phyloP scores from a whole-genome alignment of 768 basidiomycete species.

The Leccinum disarticulatum region DNA sequence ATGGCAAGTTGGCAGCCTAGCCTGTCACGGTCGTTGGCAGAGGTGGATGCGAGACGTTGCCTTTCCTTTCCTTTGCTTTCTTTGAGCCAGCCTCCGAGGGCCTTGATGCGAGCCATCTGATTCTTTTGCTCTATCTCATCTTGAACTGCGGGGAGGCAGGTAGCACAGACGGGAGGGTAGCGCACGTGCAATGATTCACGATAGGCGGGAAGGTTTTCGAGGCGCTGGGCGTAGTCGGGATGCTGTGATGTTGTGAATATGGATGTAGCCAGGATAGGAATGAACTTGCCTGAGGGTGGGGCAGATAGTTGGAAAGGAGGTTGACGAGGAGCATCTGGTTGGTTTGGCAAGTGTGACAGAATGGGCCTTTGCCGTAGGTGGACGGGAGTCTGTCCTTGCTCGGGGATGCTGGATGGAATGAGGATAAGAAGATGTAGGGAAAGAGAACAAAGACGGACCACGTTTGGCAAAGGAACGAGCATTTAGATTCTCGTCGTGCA shows the following conservation, averaged over 20 bases:
- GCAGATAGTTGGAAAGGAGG: conserved; percentile 87
- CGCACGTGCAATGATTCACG: conserved; percentile 70
- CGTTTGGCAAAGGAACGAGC: conserved; percentile 65
- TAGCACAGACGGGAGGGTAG: conserved; percentile 83
- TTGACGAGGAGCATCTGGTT: conserved; percentile 89
- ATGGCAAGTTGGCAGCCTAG: conserved; percentile 50
- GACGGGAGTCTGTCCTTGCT: conserved; percentile 69
- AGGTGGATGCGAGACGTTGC: conserved; percentile 48
- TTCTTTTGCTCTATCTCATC: conserved; percentile 78
- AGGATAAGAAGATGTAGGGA: not conserved
- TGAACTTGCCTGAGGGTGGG: conserved; percentile 63
- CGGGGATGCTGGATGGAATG: conserved; percentile 51
- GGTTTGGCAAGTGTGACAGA: conserved; percentile 89
- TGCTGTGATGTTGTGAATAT: conserved; percentile 44
- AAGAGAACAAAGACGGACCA: conserved; percentile 43
- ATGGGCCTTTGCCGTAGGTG: conserved; percentile 54
- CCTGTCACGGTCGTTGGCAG: conserved; percentile 42
- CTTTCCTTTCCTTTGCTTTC: conserved; percentile 64
- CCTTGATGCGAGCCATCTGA: conserved; percentile 76
- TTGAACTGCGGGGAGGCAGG: conserved; percentile 77
- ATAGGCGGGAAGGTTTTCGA: conserved; percentile 69
- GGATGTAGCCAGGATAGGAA: not conserved
- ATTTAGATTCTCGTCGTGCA: conserved; percentile 81
- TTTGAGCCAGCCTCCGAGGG: conserved; percentile 69
- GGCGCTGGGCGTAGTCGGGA: conserved; percentile 64